Evolutionary conservation across 2,329 filamentous ascomycete genomes (phyloP), one percentile per base, ranked within the genome.

Genomic region (Beauveria australis): DNA sequence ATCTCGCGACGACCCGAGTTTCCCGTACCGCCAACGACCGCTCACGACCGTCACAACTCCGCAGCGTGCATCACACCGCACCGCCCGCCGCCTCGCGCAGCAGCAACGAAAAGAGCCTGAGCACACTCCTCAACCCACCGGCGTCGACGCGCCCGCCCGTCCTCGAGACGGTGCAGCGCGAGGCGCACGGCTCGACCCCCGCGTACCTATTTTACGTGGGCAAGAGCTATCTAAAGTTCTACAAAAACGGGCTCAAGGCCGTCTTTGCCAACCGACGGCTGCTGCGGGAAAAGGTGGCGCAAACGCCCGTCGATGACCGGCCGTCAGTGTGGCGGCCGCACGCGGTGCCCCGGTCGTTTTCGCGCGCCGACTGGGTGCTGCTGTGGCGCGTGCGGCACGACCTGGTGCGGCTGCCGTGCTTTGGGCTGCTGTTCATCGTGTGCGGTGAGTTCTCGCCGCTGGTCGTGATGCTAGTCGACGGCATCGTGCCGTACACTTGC

Each of bases 381-480:
- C 73, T 89, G 55, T 76, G 77, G 63, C 83, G 93, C 62, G 87
- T 86, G 47, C 77, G 79, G 47, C 82, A 89, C 67, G 94, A 97
- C 72, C 75, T 91, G 51, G 76, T 84, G n/a, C 86, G 91, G 26
- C 78, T 97, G 57, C 91, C 92, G 0, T 73, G 89, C 1, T 97
- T 99, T 71, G 86, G 78, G 0, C 63, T 96, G 3, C 76, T 97
- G 54, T 79, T 96, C 7, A 68, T 93, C 1, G 64, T 96, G 18
- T 90, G 89, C 70, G 93, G 92, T 28, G 93, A 97, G 74, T 88
- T 96, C 75, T 90, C 92, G 1, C 91, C 92, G 0, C 70, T 97
- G 6, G 74, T 95, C 6, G 88, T 96, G 1, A 76, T 92, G 7
- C 82, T 85, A 37, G 76, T 96, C 28, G 85, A 86, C 22, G 77